These are phyloP conservation scores for Vanrija humicola DNA, from an alignment of 1,284 basidiomycete genomes.

Conservation along the genomic window DNA sequence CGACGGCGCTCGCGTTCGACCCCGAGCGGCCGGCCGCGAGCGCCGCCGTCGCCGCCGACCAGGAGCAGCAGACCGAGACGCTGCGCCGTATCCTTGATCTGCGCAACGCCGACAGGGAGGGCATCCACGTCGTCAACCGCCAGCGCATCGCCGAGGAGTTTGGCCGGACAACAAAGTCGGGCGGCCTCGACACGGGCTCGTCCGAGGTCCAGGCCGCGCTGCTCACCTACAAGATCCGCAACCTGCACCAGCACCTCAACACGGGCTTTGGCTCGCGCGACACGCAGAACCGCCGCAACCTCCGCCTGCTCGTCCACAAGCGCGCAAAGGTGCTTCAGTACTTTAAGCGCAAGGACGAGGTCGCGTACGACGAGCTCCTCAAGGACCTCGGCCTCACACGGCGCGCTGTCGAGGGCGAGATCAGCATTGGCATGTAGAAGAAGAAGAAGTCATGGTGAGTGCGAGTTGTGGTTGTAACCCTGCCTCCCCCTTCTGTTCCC, in stretches of 20 bases:
- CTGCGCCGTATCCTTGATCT: constrained; percentile 75
- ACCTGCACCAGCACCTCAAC: constrained; percentile 69
- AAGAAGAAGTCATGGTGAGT: constrained; percentile 9
- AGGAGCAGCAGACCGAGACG: constrained; percentile 60
- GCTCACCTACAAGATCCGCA: constrained; percentile 79
- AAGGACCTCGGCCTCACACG: constrained; percentile 71
- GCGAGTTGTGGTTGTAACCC: neutral
- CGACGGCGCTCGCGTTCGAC: constrained; percentile 27
- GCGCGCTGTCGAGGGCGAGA: constrained; percentile 80
- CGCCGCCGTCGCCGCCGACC: constrained; percentile 35
- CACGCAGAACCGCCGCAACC: constrained; percentile 67
- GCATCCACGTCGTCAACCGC: constrained; percentile 81
- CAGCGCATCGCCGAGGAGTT: constrained; percentile 74
- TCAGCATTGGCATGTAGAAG: constrained; percentile 55
- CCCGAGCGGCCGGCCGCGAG: constrained; percentile 9
- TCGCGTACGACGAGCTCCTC: constrained; percentile 70
- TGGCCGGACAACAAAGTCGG: constrained; percentile 51
- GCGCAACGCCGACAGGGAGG: constrained; percentile 76
- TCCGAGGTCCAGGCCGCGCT: constrained; percentile 88
- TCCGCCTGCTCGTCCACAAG: constrained; percentile 73
- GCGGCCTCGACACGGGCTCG: constrained; percentile 62
- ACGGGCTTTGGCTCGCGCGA: constrained; percentile 62
- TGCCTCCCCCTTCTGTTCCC: neutral
- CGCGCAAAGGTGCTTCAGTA: constrained; percentile 81
- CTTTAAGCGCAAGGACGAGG: constrained; percentile 62